These are phyloP conservation scores for Mycena haematopus DNA, from an alignment of 768 basidiomycete species.

Conservation along the genomic window DNA sequence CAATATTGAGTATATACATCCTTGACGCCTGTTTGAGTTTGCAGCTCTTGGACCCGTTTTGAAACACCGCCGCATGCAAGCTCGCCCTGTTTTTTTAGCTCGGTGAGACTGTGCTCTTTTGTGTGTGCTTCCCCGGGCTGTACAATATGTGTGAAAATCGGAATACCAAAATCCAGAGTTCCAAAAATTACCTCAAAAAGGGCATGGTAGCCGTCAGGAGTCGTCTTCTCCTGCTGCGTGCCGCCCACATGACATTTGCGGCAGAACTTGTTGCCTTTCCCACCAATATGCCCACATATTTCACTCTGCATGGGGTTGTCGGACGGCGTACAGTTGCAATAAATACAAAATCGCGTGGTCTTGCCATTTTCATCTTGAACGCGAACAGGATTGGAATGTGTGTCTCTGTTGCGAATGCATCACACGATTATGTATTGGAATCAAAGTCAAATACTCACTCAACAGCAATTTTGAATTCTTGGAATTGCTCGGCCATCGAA, in stretches of 20 bases:
- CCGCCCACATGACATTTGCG: slow-evolving; percentile 35
- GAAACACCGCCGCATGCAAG: slow-evolving; percentile 40
- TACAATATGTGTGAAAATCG: no score
- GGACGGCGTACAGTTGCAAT: background rate
- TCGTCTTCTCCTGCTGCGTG: slow-evolving; percentile 38
- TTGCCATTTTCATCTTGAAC: slow-evolving; percentile 38
- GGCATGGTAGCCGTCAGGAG: slow-evolving; percentile 40
- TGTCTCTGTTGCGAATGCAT: no score
- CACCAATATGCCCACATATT: background rate
- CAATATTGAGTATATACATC: slow-evolving; percentile 45
- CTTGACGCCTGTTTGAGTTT: slow-evolving; percentile 45
- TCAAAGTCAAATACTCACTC: background rate
- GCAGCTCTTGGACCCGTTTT: slow-evolving; percentile 35
- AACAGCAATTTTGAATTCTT: background rate
- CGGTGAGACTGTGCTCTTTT: slow-evolving; percentile 28
- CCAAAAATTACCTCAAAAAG: slow-evolving; percentile 37
- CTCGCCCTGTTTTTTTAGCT: slow-evolving; percentile 40
- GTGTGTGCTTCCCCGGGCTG: slow-evolving; percentile 36
- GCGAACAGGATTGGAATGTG: slow-evolving; percentile 38
- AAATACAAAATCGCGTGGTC: slow-evolving; percentile 32
- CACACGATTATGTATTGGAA: background rate
- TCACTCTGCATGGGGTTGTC: background rate
- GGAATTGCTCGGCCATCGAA: background rate
- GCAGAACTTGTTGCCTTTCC: background rate
- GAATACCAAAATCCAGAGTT: no score